Evolutionary conservation across 805 yeast genomes (phyloP).

Genomic region (Nakazawaea pomicola): DNA sequence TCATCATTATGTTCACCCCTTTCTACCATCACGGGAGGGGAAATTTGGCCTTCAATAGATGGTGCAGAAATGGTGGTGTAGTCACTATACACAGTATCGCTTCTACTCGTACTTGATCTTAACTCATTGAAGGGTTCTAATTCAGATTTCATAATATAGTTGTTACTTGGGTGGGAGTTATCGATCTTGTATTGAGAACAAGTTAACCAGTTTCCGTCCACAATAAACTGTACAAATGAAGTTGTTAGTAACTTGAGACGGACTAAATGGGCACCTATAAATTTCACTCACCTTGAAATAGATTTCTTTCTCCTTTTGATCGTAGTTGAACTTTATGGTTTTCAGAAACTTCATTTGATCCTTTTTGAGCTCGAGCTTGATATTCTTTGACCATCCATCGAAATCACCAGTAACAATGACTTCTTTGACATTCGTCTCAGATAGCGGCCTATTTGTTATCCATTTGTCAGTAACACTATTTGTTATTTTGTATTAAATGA

Average conservation of each 20-base stretch:
- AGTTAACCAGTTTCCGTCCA: conserved; percentile 62
- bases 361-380: conserved; percentile 53
- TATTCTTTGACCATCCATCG: conserved; percentile 60
- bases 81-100: conserved; percentile 10
- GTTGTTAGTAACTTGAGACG: neutral
- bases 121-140: conserved; percentile 2
- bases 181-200: conserved; percentile 18
- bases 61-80: conserved; percentile 11
- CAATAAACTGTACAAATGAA: conserved; percentile 54
- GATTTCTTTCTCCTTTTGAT: conserved; percentile 28
- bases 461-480: too few species aligned
- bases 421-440: conserved; percentile 19
- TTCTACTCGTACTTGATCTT: conserved; percentile 1
- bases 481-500: too few species aligned
- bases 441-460: conserved; percentile 1
- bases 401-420: conserved; percentile 70
- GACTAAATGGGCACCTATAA: neutral
- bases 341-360: conserved; percentile 29
- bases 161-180: conserved; percentile 8
- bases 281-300: conserved; percentile 31
- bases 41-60: neutral
- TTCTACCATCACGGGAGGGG: conserved; percentile 10
- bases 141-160: conserved; percentile 2
- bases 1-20: conserved; percentile 4
- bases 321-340: conserved; percentile 14